Conservation (phyloP, 495 filamentous ascomycete genomes). For the Parachaetomium inaequale region DNA sequence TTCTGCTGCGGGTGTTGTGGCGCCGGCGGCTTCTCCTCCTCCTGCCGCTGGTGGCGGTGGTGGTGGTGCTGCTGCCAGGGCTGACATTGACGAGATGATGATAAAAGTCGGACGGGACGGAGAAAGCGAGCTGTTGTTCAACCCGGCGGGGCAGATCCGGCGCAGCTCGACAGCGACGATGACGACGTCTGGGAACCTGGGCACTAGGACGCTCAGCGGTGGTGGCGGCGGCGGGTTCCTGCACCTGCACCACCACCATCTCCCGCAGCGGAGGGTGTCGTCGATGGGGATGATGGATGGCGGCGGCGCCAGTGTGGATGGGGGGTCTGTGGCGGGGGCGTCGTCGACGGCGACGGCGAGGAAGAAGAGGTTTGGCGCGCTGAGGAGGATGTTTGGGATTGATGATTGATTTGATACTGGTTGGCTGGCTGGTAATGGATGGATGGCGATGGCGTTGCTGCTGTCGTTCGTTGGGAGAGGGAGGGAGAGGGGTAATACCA, state of each 20-base stretch:
- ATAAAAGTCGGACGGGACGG: conserved; percentile 3
- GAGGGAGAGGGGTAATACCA: not conserved
- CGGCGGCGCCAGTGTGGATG: conserved; percentile 17
- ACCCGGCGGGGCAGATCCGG: not conserved
- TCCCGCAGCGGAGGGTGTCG: conserved; percentile 21
- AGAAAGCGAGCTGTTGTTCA: not conserved
- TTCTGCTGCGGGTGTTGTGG: no score
- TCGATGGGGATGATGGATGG: not conserved
- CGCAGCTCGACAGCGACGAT: no score
- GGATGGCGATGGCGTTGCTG: not conserved
- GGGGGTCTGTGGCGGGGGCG: conserved; percentile 22
- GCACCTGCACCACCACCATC: conserved; percentile 6
- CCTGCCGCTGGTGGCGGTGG: no score
- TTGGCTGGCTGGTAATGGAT: not conserved
- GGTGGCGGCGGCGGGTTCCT: conserved; percentile 7
- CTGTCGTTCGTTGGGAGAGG: no score
- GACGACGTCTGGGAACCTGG: conserved; percentile 33
- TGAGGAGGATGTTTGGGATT: conserved; percentile 56
- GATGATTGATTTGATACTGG: conserved; percentile 30
- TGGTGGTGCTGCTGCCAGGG: no score
- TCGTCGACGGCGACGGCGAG: conserved; percentile 41
- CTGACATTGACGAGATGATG: not conserved
- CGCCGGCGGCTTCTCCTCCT: no score
- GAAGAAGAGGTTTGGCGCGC: conserved; percentile 57
- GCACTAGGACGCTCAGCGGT: conserved; percentile 26